These are phyloP conservation scores for Lachancea sp. DNA, from an alignment of 805 yeast species.

Conservation along the genomic window DNA sequence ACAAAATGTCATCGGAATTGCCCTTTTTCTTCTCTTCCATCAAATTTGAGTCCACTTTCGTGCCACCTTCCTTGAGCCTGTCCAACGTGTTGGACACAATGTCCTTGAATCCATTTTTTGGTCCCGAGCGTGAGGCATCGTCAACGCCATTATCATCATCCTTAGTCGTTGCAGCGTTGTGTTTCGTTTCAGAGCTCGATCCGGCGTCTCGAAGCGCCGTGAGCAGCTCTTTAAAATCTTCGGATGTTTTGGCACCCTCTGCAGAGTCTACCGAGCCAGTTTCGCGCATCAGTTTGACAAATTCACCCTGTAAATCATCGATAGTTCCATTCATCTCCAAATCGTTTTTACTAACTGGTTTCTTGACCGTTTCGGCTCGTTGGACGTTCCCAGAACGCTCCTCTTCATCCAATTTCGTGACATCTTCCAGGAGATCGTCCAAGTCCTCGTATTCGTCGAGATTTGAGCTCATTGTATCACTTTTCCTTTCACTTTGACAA, in stretches of 20 bases:
- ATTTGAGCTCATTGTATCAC: constrained; percentile 1
- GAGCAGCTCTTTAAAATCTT: constrained; percentile 34
- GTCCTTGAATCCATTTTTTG: constrained; percentile 51
- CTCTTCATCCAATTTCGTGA: constrained; percentile 13
- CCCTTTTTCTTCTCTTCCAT: constrained; percentile 43
- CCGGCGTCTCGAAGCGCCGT: constrained; percentile 25
- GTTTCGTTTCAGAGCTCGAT: constrained; percentile 9
- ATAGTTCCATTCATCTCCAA: constrained; percentile 29
- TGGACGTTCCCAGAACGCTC: constrained; percentile 6
- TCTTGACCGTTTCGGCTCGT: constrained; percentile 13
- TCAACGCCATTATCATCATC: too few relatives aligned
- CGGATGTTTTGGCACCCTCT: constrained; percentile 21
- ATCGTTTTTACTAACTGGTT: constrained; percentile 15
- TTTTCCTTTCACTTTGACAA: not conserved
- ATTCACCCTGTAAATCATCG: constrained; percentile 23
- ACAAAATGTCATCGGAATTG: constrained; percentile 46
- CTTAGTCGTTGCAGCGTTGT: not conserved
- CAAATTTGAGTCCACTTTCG: constrained; percentile 52
- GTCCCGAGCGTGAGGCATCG: too few relatives aligned
- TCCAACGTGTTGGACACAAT: constrained; percentile 77
- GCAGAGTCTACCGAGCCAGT: constrained; percentile 8
- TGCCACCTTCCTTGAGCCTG: constrained; percentile 72
- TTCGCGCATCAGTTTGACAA: constrained; percentile 20
- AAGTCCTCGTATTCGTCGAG: constrained; percentile 62
- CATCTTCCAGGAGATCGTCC: constrained; percentile 62